These are phyloP conservation scores for Populus tomentosa DNA, from an alignment of 441 rosid genomes.

Conservation along the genomic window DNA sequence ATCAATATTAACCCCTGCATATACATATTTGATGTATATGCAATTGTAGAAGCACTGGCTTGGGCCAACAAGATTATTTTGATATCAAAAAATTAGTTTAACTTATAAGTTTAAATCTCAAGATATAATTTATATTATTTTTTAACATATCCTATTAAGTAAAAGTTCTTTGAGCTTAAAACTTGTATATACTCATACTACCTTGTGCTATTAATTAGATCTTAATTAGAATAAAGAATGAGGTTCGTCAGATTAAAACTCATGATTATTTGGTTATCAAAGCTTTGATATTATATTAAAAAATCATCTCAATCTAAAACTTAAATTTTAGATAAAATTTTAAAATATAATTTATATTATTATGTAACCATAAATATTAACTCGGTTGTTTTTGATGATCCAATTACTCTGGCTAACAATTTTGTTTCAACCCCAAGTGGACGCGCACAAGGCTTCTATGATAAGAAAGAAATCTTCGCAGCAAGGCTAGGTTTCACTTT, in stretches of 20 bases:
- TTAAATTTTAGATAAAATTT: no score
- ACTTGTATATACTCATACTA: no score
- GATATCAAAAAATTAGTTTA: background rate
- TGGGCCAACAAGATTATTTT: conserved; percentile 52
- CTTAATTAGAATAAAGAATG: no score
- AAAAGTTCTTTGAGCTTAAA: conserved; percentile 35
- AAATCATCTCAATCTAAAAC: no score
- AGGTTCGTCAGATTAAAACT: no score
- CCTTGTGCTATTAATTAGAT: no score
- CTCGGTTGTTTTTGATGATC: conserved; percentile 69
- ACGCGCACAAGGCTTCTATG: conserved; percentile 78
- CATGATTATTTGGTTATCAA: no score
- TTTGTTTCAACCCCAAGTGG: conserved; percentile 57
- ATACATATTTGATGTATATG: conserved; percentile 5
- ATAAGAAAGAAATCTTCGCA: conserved; percentile 54
- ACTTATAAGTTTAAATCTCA: no score
- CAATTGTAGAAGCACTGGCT: conserved; percentile 60
- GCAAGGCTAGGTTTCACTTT: conserved; percentile 78
- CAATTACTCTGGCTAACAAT: conserved; percentile 66
- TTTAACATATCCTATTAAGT: conserved; percentile 1
- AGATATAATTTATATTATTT: no score
- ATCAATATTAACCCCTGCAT: no score
- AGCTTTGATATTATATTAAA: no score
- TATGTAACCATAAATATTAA: conserved; percentile 22
- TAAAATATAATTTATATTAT: no score